Conservation (phyloP, 305 asterid genomes). For the Solanum hybrid region DNA sequence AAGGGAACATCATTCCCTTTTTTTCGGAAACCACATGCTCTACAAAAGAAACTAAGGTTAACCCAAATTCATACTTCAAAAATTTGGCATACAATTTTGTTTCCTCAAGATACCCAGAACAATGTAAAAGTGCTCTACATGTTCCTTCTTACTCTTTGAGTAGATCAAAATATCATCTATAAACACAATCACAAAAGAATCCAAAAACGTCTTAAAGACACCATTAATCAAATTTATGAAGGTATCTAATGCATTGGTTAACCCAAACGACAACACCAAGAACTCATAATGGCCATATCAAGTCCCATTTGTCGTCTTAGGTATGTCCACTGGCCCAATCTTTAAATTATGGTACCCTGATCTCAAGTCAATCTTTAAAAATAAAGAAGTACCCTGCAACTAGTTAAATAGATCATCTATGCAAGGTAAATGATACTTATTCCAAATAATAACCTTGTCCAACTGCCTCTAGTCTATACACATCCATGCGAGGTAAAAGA, state of each 20-base stretch:
- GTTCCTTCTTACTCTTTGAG: not conserved
- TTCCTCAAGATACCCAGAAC: not conserved
- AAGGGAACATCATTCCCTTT: too few relatives aligned
- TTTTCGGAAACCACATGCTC: not conserved
- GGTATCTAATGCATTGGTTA: not conserved
- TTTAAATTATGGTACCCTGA: not conserved
- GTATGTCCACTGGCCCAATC: not conserved
- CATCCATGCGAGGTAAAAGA: not conserved
- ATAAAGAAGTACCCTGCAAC: not conserved
- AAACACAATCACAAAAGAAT: not conserved
- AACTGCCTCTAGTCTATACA: not conserved
- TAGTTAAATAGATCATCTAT: not conserved
- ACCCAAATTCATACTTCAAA: not conserved
- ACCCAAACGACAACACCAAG: not conserved
- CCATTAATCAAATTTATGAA: not conserved
- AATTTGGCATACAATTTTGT: not conserved
- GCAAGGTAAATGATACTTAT: not conserved
- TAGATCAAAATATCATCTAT: not conserved
- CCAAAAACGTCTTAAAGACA: not conserved
- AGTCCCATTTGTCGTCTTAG: not conserved
- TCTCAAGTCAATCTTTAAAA: not conserved
- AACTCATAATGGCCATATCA: not conserved
- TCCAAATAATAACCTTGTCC: not conserved
- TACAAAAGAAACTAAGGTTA: not conserved
- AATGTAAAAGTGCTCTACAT: not conserved